Percentiles rank a stretch among this genome's conserved stretches.
Evolutionary conservation across 305 asterid species (phyloP).

Genomic region (Striga hermonthica): DNA sequence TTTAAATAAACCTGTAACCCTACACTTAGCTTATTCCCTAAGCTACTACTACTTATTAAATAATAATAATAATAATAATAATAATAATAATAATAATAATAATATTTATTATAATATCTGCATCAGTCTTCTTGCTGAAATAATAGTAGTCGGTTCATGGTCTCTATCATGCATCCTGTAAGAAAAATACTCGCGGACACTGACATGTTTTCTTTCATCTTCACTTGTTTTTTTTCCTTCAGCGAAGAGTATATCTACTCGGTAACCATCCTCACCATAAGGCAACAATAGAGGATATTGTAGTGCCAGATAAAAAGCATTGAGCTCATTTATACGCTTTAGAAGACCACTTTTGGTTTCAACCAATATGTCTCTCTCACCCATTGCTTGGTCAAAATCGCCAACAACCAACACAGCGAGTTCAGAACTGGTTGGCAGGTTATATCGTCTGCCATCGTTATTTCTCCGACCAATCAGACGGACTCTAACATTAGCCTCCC

Average conservation of each 20-base stretch:
- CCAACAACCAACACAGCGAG: neutral
- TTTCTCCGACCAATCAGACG: neutral
- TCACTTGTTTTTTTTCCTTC: too few species aligned
- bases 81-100: too few species aligned
- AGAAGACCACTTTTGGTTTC: neutral
- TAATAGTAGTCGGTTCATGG: neutral
- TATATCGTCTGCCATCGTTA: neutral
- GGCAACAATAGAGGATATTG: too few species aligned
- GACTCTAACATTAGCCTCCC: too few species aligned
- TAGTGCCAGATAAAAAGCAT: too few species aligned
- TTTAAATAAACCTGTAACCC: too few species aligned
- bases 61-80: too few species aligned
- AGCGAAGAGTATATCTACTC: neutral
- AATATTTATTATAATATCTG: too few species aligned
- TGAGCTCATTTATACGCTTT: neutral
- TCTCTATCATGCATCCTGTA: neutral
- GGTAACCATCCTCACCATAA: too few species aligned
- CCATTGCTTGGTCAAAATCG: neutral
- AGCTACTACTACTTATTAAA: too few species aligned
- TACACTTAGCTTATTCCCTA: too few species aligned
- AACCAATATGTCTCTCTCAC: neutral
- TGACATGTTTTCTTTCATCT: neutral
- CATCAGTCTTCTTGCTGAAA: neutral
- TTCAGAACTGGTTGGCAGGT: neutral
- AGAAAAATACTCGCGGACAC: neutral